Evolutionary conservation across 2,329 filamentous ascomycete genomes (phyloP), one percentile per base, ranked within the genome.

Genomic region (Cladosporium sp.): DNA sequence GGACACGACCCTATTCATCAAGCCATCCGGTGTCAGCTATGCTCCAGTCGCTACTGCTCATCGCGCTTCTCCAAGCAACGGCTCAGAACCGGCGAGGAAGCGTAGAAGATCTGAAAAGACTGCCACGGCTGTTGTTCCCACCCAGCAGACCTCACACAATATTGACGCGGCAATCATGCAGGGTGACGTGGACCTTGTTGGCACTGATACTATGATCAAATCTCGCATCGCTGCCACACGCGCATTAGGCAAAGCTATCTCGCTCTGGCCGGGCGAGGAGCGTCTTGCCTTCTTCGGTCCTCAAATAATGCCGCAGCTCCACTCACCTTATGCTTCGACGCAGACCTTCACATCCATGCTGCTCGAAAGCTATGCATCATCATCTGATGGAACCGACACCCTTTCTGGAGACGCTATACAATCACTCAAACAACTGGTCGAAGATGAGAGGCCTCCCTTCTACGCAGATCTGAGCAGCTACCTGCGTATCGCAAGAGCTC

Each of bases 131-230:
- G 62, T 64, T 5, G 61, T 64, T 7, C 61, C 66, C 5, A 58
- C 61, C 1, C 76, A 83, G 1, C 75, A 82, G 3, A 82, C 88
- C n/a, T 84, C 88, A 1, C 94, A 99, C 73, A 96, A 99, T 71
- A 91, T 99, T 17, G 94, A 99, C 71, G 94, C 92, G 9, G 92
- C 96, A 65, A 97, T 99, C 88, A 91, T 99, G 78, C 90, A 93
- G 70, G 94, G 95, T 52, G 95, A 99, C 67, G 87, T 97, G 47
- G 95, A 99, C 69, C 80, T 99, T 40, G 92, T 99, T 24, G 92
- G 94, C 32, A 83, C 89, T 66, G 94, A 99, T 60, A 87, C 87
- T 6, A 84, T 99, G 72, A 85, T 97, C 50, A 86, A 93, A 60
- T 96, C 92, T 7, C 89, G 93, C 64, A 87, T 95, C n/a, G 89